Conservation (phyloP, 2,329 filamentous ascomycete genomes). For the Tolypocladium ophioglossoides region DNA sequence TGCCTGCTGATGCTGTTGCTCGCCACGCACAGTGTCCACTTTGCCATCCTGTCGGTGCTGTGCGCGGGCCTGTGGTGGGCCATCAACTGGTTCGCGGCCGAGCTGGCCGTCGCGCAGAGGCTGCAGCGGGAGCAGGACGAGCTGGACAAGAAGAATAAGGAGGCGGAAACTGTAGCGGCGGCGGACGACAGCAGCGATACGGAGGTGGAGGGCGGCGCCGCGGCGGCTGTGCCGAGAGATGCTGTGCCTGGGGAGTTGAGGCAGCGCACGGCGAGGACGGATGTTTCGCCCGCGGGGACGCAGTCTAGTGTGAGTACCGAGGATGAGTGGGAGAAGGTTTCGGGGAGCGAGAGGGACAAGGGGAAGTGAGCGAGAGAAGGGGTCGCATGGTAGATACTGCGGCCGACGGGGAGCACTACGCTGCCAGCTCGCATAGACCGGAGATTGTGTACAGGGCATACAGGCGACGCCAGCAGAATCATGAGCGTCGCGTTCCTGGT, state of each 20-base stretch:
- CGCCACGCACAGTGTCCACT: slow-evolving; percentile 81
- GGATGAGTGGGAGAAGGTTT: slow-evolving; percentile 96
- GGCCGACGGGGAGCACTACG: neutral
- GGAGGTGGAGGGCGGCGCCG: slow-evolving; percentile 29
- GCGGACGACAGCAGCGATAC: slow-evolving; percentile 28
- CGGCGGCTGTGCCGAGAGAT: slow-evolving; percentile 29
- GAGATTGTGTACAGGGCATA: neutral
- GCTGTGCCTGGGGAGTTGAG: slow-evolving; percentile 36
- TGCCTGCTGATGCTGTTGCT: slow-evolving; percentile 67
- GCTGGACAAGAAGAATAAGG: slow-evolving; percentile 4
- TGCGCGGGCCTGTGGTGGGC: slow-evolving; percentile 80
- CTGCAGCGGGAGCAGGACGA: slow-evolving; percentile 20
- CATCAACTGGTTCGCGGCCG: slow-evolving; percentile 93
- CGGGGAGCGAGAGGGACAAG: slow-evolving; percentile 56
- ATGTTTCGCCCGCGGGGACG: slow-evolving; percentile 23
- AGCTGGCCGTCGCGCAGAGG: slow-evolving; percentile 36
- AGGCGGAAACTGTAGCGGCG: slow-evolving; percentile 2
- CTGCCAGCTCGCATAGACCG: neutral
- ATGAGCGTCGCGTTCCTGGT: neutral
- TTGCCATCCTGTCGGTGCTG: slow-evolving; percentile 68
- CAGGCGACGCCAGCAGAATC: neutral
- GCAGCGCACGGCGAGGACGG: slow-evolving; percentile 25
- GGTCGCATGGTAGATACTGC: too few species aligned
- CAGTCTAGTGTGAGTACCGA: slow-evolving; percentile 66
- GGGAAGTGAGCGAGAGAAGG: slow-evolving; percentile 27